Evolutionary conservation across 2,329 filamentous ascomycete genomes (phyloP), one percentile per base, ranked within the genome.

Genomic region (Claviceps africana): DNA sequence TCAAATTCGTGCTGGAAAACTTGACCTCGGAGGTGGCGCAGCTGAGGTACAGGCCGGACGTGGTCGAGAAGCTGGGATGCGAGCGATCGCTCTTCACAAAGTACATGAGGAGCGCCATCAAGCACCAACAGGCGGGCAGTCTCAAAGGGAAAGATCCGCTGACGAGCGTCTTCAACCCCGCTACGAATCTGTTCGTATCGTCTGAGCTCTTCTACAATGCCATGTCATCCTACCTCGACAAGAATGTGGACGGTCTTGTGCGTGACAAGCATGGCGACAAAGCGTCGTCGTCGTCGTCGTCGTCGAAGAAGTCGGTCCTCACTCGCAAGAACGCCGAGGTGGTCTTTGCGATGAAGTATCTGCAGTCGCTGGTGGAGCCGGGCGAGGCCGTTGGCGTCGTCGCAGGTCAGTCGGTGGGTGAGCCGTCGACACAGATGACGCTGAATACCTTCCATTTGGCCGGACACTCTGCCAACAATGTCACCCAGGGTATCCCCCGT

Each of bases 381-480:
- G 93, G 93, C 46, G 94, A 98, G 71, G 91, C 93, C 28, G 90
- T 98, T 28, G 93, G 93, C 58, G 94, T 98, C 56, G 88, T 98
- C 54, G 94, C 94, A 49, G 90, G 90, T 10, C 93, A 98, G 69
- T 97, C 91, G 33, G 83, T 98, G 43, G 93, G 93, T 64, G 94
- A 98, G 65, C 93, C 94, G 9, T 96, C 90, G 2, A 98, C 93
- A 11, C 93, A 98, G 68, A 98, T 98, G 94, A 98, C 94, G 8
- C 74, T 98, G 52, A 98, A 98, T 71, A 98, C 94, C 30, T 98
- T 98, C 80, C 93, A 98, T 78, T 87, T 98, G 79, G 93, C 93
- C 68, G 93, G 93, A 64, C 91, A 97, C 74, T 90, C 93, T 21
- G 85, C 93, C 31, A 97, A 96, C 76, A 98, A 98, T 78, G 94